Evolutionary conservation across 352 stramenopile species (phyloP).

Genomic region (Pythium phragmitis): DNA sequence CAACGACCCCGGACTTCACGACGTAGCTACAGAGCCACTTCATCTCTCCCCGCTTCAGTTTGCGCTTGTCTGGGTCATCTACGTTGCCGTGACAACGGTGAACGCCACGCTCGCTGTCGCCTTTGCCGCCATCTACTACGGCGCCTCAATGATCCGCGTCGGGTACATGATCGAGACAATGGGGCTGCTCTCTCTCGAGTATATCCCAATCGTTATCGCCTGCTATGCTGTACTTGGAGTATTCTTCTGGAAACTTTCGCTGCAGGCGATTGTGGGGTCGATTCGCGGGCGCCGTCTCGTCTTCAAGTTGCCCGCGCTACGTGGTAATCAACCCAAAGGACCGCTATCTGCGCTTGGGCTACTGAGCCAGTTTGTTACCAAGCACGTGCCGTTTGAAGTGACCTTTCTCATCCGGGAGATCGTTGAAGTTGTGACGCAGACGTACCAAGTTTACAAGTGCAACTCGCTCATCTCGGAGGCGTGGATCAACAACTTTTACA

Average conservation of each 20-base stretch:
- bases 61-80: conserved; percentile 8
- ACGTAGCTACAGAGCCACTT: background rate
- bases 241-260: conserved; percentile 7
- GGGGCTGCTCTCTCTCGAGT: conserved; percentile 10
- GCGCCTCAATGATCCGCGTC: conserved; percentile 8
- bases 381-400: conserved; percentile 10
- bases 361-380: background rate
- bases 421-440: conserved; percentile 20
- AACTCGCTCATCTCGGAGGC: conserved; percentile 12
- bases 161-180: conserved; percentile 23
- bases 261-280: conserved; percentile 9
- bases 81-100: conserved; percentile 4
- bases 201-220: conserved; percentile 12
- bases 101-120: conserved; percentile 4
- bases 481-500: conserved; percentile 29
- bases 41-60: background rate
- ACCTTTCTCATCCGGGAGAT: conserved; percentile 21
- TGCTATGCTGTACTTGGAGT: conserved; percentile 7
- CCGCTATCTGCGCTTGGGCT: background rate
- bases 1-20: no score
- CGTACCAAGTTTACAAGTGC: conserved; percentile 28
- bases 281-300: conserved; percentile 2
- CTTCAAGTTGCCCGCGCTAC: background rate
- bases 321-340: background rate
- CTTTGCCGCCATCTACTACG: conserved; percentile 17